Percentiles rank a stretch among this genome's conserved stretches.
Conservation (phyloP, 1,139 yeast species). For the Lodderomyces margitis region DNA sequence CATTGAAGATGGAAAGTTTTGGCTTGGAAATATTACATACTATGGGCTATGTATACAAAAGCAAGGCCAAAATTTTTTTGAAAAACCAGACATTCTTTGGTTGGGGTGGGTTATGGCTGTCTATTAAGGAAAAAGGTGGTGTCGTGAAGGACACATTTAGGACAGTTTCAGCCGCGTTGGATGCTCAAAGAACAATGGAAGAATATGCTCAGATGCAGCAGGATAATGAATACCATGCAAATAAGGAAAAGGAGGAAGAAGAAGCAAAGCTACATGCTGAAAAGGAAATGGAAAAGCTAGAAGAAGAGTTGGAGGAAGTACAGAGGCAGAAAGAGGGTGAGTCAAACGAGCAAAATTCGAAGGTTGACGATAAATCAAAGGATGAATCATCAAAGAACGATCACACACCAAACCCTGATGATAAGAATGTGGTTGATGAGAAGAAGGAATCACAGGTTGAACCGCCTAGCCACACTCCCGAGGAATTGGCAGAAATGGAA, state of each 20-base stretch:
- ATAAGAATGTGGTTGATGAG: conserved; percentile 13
- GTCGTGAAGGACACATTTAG: conserved; percentile 82
- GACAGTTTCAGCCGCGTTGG: conserved; percentile 81
- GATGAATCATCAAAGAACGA: too few species aligned
- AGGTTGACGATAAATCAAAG: conserved; percentile 10
- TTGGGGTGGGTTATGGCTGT: conserved; percentile 80
- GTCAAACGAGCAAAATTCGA: conserved; percentile 5
- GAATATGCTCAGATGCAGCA: conserved; percentile 74
- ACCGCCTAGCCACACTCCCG: conserved; percentile 65
- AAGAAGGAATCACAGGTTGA: conserved; percentile 18
- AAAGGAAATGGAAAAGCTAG: conserved; percentile 19
- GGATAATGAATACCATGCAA: conserved; percentile 49
- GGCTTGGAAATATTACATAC: conserved; percentile 89
- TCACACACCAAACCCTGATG: too few species aligned
- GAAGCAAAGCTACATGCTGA: conserved; percentile 22
- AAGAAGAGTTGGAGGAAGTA: conserved; percentile 22
- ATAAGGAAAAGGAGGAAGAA: conserved; percentile 36
- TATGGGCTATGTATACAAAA: conserved; percentile 72
- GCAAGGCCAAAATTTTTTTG: conserved; percentile 60
- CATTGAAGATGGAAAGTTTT: conserved; percentile 89
- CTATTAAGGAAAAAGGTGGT: conserved; percentile 84
- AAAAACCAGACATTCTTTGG: conserved; percentile 74
- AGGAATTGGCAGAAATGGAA: conserved; percentile 83
- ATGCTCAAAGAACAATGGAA: conserved; percentile 86
- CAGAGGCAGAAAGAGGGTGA: conserved; percentile 12